phyloP scores from a whole-genome alignment of 2,329 filamentous ascomycete species.

The Verticillium nonalfalfae region DNA sequence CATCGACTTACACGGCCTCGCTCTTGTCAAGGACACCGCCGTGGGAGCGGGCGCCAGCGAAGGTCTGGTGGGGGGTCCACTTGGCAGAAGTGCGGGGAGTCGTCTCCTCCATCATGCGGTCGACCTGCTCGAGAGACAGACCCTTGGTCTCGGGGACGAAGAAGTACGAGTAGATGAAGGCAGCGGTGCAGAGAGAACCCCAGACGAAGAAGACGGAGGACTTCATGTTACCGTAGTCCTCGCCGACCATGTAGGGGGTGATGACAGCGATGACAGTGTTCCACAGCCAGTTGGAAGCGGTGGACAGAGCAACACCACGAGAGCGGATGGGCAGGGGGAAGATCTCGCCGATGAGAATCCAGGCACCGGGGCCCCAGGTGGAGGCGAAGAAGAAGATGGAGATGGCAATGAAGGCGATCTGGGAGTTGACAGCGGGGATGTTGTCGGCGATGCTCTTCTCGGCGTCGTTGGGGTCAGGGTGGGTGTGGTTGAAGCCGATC shows the following conservation, averaged over 20 bases:
- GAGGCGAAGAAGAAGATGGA: conserved; percentile 91
- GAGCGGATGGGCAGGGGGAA: conserved; percentile 86
- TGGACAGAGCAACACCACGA: conserved; percentile 79
- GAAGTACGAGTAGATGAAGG: conserved; percentile 64
- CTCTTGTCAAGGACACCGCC: conserved; percentile 23
- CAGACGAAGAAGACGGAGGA: conserved; percentile 71
- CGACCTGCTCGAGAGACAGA: conserved; percentile 71
- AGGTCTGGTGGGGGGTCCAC: conserved; percentile 70
- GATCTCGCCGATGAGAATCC: conserved; percentile 83
- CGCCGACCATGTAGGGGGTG: conserved; percentile 63
- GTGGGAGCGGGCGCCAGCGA: conserved; percentile 45
- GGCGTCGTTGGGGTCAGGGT: conserved; percentile 34
- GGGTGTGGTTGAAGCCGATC: conserved; percentile 45
- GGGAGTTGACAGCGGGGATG: conserved; percentile 53
- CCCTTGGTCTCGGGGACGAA: conserved; percentile 71
- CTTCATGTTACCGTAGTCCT: conserved; percentile 56
- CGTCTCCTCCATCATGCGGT: conserved; percentile 84
- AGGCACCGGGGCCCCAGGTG: conserved; percentile 80
- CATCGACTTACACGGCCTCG: conserved; percentile 19
- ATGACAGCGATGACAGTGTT: conserved; percentile 69
- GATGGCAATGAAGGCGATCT: conserved; percentile 85
- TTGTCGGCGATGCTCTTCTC: conserved; percentile 39
- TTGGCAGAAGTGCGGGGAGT: conserved; percentile 69
- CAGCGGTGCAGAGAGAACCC: conserved; percentile 58
- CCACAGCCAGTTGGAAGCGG: conserved; percentile 89